These are phyloP conservation scores for Citrus sp. DNA, from an alignment of 345 rosid genomes.

Conservation along the genomic window DNA sequence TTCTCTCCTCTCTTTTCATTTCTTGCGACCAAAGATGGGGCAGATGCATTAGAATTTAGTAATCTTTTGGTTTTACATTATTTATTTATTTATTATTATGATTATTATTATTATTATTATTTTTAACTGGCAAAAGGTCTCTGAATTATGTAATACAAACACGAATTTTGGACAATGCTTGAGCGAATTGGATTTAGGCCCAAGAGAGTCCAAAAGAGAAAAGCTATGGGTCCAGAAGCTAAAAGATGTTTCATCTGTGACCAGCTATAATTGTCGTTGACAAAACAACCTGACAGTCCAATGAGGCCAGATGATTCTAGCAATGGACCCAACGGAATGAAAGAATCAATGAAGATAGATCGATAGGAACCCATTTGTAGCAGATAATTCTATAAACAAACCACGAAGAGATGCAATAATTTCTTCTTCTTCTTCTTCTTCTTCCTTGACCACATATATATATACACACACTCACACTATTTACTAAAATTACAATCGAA, in stretches of 20 bases:
- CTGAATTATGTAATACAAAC: too few species aligned
- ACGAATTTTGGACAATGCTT: background rate
- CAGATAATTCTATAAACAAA: background rate
- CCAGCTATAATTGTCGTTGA: constrained; percentile 10
- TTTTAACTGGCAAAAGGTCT: background rate
- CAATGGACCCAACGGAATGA: background rate
- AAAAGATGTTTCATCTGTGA: background rate
- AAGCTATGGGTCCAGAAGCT: background rate
- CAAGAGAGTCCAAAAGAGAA: background rate
- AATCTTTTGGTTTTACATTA: background rate
- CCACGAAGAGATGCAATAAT: too few species aligned
- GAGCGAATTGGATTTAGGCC: background rate
- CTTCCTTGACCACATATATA: too few species aligned
- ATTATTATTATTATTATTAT: too few species aligned
- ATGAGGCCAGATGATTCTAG: background rate
- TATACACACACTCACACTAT: too few species aligned
- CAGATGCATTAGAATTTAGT: too few species aligned
- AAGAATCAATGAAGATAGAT: background rate
- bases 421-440: too few species aligned
- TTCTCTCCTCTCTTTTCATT: too few species aligned
- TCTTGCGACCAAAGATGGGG: too few species aligned
- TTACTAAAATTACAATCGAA: too few species aligned
- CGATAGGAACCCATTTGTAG: background rate
- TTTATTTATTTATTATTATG: too few species aligned
- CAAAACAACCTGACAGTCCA: background rate